phyloP scores from a whole-genome alignment of 495 filamentous ascomycete species.

The Durotheca rogersii region DNA sequence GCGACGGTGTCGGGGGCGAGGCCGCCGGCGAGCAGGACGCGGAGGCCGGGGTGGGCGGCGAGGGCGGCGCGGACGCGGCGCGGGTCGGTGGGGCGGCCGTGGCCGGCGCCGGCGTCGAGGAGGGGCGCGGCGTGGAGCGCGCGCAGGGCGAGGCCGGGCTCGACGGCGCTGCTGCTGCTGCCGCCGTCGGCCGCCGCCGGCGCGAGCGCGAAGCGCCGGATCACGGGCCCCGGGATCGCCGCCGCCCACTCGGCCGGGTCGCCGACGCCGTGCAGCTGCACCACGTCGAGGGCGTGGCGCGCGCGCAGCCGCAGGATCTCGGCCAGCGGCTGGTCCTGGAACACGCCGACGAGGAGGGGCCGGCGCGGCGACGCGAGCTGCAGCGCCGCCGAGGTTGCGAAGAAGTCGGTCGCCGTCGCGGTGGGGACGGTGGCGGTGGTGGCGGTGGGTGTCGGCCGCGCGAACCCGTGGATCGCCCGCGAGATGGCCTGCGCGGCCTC shows the following conservation, averaged over 20 bases:
- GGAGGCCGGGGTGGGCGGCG: slow-evolving; percentile 57
- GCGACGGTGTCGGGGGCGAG: slow-evolving; percentile 73
- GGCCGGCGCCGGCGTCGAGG: slow-evolving; percentile 81
- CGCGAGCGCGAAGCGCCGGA: slow-evolving; percentile 78
- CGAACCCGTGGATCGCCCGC: slow-evolving; percentile 60
- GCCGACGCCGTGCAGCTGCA: slow-evolving; percentile 88
- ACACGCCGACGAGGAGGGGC: slow-evolving; percentile 88
- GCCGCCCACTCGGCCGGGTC: slow-evolving; percentile 91
- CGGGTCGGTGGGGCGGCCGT: slow-evolving; percentile 73
- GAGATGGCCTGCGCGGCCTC: slow-evolving; percentile 81
- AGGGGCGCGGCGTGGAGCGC: slow-evolving; percentile 83
- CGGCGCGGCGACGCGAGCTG: slow-evolving; percentile 43
- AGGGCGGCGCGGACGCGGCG: slow-evolving; percentile 62
- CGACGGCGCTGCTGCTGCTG: too few relatives aligned
- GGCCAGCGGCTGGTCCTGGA: slow-evolving; percentile 82
- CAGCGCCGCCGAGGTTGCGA: slow-evolving; percentile 41
- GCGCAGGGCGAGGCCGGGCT: slow-evolving; percentile 66
- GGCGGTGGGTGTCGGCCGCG: slow-evolving; percentile 16
- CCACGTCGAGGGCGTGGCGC: slow-evolving; percentile 77
- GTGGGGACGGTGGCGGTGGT: slow-evolving; percentile 4
- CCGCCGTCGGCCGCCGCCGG: too few relatives aligned
- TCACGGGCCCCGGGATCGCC: slow-evolving; percentile 85
- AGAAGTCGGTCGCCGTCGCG: slow-evolving; percentile 45
- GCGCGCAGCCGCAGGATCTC: slow-evolving; percentile 76
- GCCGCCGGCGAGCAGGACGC: slow-evolving; percentile 81